Base-by-base conservation (phyloP, 2,329 filamentous ascomycete genomes). In the Verticillium longisporum region DNA sequence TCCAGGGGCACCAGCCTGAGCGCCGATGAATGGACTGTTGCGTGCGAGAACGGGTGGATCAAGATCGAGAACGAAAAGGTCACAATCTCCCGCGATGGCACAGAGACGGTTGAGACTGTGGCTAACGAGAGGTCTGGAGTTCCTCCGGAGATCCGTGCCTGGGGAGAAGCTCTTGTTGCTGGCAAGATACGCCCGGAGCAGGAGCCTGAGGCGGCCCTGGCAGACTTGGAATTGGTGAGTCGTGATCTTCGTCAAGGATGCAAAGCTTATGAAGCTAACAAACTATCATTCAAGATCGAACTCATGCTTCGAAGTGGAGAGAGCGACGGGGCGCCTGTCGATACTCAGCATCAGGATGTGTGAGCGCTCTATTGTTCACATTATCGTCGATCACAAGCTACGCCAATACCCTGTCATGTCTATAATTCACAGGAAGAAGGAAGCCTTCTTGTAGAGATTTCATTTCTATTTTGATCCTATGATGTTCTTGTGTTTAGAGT, bases 191-290 rank as follows among this genome's bases (percentile, higher is more conserved):
- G 45, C 6, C 45, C 45, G 7, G 45, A 50, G 21, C 83, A 86
- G 72, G 75, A 75, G 9, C 80, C 83, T 0, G 80, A 86, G 68
- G 78, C 86, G 74, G 86, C 85, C 0, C 69, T 88, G 66, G 79
- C 74, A 6, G 87, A 89, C 72, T 68, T 89, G 64, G 83, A 87
- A 72, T 73, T 88, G 45, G 45, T 50, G 11, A 50, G 45, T 50
- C 11, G 13, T 50, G 14, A n/a, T 50, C 7, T 13, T 4, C 11
- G 13, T 11, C 26, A 26, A 26, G 26, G 45, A 50, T 21, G 18
- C 21, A 18, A n/a, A 10, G 6, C n/a, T 10, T 4, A 4, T 50
- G 6, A 26, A 9, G 18, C 45, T 50, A 11, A 50, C 11, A 1
- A 21, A 26, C n/a, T 26, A 18, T 3, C 18, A 6, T 2, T 4